phyloP scores from a whole-genome alignment of 805 yeast species.

The Candida ulmi region DNA sequence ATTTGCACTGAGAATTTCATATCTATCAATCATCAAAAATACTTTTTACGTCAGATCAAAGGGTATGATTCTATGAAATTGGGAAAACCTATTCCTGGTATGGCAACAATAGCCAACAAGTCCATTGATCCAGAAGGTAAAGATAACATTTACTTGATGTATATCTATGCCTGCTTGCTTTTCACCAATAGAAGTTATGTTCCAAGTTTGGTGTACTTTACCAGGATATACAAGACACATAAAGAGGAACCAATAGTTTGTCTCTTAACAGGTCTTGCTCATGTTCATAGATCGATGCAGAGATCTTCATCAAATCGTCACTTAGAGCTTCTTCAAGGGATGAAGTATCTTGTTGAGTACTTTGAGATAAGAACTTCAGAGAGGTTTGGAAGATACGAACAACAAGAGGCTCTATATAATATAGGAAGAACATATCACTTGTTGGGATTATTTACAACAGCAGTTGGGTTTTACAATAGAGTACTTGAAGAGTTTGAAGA shows the following conservation, averaged over 20 bases:
- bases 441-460: conserved; percentile 70
- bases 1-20: conserved; percentile 56
- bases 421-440: conserved; percentile 82
- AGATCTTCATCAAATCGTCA: conserved; percentile 83
- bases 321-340: conserved; percentile 80
- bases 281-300: conserved; percentile 88
- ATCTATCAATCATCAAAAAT: conserved; percentile 83
- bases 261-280: conserved; percentile 69
- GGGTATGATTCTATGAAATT: conserved; percentile 70
- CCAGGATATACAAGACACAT: conserved; percentile 60
- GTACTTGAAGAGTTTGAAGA: conserved; percentile 43
- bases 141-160: conserved; percentile 62
- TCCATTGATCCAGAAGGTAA: conserved; percentile 39
- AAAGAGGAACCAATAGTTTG: conserved; percentile 77
- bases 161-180: conserved; percentile 74
- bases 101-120: conserved; percentile 64
- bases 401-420: conserved; percentile 78
- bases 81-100: conserved; percentile 59
- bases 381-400: conserved; percentile 36
- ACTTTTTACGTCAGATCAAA: conserved; percentile 81
- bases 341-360: conserved; percentile 74
- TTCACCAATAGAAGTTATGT: conserved; percentile 78
- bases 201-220: conserved; percentile 74
- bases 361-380: conserved; percentile 40
- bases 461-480: conserved; percentile 65